Evolutionary conservation across 2,329 filamentous ascomycete species (phyloP).

Genomic region (Stachybotrys elegans): DNA sequence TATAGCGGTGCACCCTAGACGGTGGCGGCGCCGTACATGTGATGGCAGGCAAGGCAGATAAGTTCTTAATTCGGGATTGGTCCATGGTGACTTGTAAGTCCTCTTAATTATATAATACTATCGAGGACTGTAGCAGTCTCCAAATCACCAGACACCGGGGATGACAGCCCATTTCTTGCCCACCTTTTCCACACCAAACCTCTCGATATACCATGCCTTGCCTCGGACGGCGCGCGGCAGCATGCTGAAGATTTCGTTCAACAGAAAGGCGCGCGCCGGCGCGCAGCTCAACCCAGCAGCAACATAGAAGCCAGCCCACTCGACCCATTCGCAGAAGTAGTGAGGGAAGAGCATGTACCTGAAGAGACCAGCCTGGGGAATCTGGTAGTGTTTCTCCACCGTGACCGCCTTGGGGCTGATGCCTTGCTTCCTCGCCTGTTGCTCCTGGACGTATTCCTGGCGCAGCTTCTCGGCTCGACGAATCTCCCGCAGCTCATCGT

Average conservation of each 20-base stretch:
- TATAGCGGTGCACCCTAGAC: neutral
- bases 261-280: slow-evolving; percentile 74
- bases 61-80: no score
- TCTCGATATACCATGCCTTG: slow-evolving; percentile 78
- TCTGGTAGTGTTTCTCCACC: slow-evolving; percentile 74
- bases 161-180: slow-evolving; percentile 68
- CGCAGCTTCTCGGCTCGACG: slow-evolving; percentile 62
- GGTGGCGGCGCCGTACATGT: no score
- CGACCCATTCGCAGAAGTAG: slow-evolving; percentile 94
- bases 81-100: no score
- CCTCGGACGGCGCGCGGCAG: slow-evolving; percentile 78
- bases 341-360: slow-evolving; percentile 81
- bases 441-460: slow-evolving; percentile 35
- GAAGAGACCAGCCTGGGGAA: slow-evolving; percentile 82
- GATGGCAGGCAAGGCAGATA: no score
- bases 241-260: slow-evolving; percentile 91
- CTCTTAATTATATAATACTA: no score
- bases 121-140: no score
- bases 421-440: slow-evolving; percentile 36
- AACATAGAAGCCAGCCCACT: slow-evolving; percentile 89
- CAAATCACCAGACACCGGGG: slow-evolving; percentile 48
- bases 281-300: slow-evolving; percentile 61
- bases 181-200: slow-evolving; percentile 81
- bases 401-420: slow-evolving; percentile 10
- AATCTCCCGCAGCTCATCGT: slow-evolving; percentile 85